Evolutionary conservation across 2,329 filamentous ascomycete species (phyloP).

Genomic region (Fusarium virguliforme): DNA sequence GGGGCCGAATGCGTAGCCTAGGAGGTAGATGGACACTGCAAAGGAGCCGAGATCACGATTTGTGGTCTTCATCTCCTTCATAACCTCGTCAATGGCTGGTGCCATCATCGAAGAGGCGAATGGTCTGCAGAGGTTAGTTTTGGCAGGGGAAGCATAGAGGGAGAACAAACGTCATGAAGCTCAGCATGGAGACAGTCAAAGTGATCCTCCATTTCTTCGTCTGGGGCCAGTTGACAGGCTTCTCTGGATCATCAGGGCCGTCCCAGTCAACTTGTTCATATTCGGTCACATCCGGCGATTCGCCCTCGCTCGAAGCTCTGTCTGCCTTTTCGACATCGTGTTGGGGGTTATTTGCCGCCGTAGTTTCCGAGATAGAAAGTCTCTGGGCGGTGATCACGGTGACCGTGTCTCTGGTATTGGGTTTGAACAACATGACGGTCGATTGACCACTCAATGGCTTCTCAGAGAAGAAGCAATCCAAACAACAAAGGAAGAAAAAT

Average conservation of each 20-base stretch:
- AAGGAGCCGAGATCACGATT: constrained; percentile 48
- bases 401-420: neutral
- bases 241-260: constrained; percentile 32
- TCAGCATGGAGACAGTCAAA: constrained; percentile 22
- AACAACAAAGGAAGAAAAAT: constrained; percentile 1
- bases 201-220: constrained; percentile 33
- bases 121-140: constrained; percentile 18
- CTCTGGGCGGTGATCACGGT: neutral
- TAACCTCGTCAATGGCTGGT: constrained; percentile 27
- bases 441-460: neutral
- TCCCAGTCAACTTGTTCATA: constrained; percentile 22
- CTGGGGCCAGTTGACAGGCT: constrained; percentile 33
- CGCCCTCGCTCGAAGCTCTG: neutral
- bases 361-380: neutral
- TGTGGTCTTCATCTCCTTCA: constrained; percentile 30
- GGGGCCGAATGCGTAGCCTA: constrained; percentile 68
- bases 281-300: constrained; percentile 4
- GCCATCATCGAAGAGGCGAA: constrained; percentile 41
- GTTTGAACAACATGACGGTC: constrained; percentile 1
- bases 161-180: constrained; percentile 29
- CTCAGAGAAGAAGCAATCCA: neutral
- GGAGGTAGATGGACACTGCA: constrained; percentile 53
- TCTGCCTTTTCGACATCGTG: constrained; percentile 3
- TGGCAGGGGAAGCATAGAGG: neutral
- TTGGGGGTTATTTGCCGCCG: neutral